Evolutionary conservation across 768 basidiomycete genomes (phyloP), one percentile per base, ranked within the genome.

Genomic region (Amanita thiersii): DNA sequence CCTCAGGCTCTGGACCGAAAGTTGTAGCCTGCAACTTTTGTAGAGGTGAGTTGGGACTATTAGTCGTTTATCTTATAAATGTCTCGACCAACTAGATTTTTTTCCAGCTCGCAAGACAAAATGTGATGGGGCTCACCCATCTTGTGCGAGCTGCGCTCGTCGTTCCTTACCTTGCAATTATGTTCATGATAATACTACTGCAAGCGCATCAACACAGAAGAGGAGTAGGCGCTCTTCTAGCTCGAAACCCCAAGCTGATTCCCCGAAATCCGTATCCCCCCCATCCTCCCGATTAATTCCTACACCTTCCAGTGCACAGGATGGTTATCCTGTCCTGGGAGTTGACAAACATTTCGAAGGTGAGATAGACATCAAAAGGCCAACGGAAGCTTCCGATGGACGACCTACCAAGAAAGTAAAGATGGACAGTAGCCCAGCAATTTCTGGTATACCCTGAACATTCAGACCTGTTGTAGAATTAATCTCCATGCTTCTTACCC

Each of bases 21-120:
- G 82, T 88, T 9, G 86, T 90, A 17, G 87, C 87, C 11, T 90
- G 87, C 62, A 87, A 89, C 60, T 86, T 86, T 56, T 90, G 87
- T 61, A 75, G 87, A 68, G 85, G 87, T 88, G 53, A 43, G 77
- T 65, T 24, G 6, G 25, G 41, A 11, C 9, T 28, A 39, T 39
- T 43, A 34, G n/a, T 10, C 20, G 34, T 39, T 36, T 25, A 14
- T 43, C 17, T 40, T 39, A 18, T 31, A 18, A 37, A 28, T 37
- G 33, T 37, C 18, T 17, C 11, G 17, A 36, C 40, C 31, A 20
- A 36, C 37, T 34, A 32, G 31, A 15, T 28, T n/a, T 45, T 38
- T 46, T 20, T 50, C 11, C 47, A 88, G 87, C 86, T 25, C 87
- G 87, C 46, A 90, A 90, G 66, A 90, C 87, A 14, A 82, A 86